These are phyloP conservation scores for Starmerella floris DNA, from an alignment of 805 yeast genomes.

Conservation along the genomic window DNA sequence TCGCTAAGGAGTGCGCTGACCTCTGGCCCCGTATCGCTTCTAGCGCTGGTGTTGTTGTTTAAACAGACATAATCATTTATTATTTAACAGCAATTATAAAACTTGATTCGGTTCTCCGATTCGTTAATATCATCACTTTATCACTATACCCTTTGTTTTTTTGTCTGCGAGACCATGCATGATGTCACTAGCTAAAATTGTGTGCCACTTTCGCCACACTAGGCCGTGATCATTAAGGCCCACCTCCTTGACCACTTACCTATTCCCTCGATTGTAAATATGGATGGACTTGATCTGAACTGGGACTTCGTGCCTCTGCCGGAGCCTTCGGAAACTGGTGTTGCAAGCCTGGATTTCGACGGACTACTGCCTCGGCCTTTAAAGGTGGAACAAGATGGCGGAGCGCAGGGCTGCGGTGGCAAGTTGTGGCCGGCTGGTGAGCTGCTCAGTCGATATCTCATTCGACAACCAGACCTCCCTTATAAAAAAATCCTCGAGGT, in stretches of 20 bases:
- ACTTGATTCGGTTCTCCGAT: not conserved
- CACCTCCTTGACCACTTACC: too few relatives aligned
- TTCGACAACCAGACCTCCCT: conserved; percentile 21
- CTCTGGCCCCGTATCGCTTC: conserved; percentile 99
- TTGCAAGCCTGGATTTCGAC: conserved; percentile 30
- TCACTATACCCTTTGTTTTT: not conserved
- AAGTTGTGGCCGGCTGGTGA: conserved; percentile 52
- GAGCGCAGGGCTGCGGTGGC: conserved; percentile 51
- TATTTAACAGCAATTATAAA: not conserved
- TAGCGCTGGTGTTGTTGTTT: conserved; percentile 99
- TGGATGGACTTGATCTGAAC: conserved; percentile 17
- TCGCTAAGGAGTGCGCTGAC: conserved; percentile 99
- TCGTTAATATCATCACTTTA: not conserved
- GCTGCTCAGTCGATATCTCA: conserved; percentile 36
- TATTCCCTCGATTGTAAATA: too few relatives aligned
- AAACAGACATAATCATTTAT: conserved; percentile 27
- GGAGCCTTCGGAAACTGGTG: conserved; percentile 30
- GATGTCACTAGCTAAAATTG: too few relatives aligned
- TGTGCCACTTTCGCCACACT: too few relatives aligned
- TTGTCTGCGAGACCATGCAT: too few relatives aligned
- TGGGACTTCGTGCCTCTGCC: conserved; percentile 29
- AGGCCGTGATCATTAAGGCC: too few relatives aligned
- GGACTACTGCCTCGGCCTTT: conserved; percentile 31
- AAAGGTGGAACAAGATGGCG: conserved; percentile 42
- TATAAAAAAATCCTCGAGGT: conserved; percentile 34